Conservation (phyloP, 1,284 basidiomycete species). For the Trichosporon sp. region DNA sequence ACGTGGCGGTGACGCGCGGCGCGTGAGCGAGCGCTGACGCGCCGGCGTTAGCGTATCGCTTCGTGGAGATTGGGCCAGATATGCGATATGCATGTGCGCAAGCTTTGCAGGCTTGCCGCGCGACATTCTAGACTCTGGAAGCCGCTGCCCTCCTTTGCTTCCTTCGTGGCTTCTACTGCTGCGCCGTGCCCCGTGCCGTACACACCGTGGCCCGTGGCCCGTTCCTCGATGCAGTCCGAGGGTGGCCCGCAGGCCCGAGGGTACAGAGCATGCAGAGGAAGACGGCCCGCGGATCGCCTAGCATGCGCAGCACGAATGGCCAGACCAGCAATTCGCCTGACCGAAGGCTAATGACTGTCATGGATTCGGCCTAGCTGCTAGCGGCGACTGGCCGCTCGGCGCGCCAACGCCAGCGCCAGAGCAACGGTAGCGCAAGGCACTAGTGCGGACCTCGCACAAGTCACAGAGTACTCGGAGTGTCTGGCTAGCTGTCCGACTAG, state of each 20-base stretch:
- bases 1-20: background rate
- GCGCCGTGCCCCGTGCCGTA: background rate
- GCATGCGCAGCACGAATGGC: background rate
- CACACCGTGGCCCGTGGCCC: background rate
- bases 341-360: background rate
- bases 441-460: background rate
- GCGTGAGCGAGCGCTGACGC: background rate
- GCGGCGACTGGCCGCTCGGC: background rate
- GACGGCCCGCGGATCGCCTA: background rate
- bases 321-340: background rate
- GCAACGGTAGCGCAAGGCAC: background rate
- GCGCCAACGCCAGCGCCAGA: background rate
- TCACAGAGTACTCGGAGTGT: too few species aligned
- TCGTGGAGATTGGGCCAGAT: background rate
- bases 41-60: background rate
- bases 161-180: too few species aligned
- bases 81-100: conserved; percentile 1
- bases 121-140: background rate
- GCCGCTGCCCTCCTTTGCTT: background rate
- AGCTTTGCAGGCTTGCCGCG: background rate
- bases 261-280: background rate
- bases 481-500: too few species aligned
- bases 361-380: too few species aligned
- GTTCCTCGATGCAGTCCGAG: background rate
- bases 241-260: background rate